Evolutionary conservation across 2,329 filamentous ascomycete genomes (phyloP).

Genomic region (Trichoderma hamatum): DNA sequence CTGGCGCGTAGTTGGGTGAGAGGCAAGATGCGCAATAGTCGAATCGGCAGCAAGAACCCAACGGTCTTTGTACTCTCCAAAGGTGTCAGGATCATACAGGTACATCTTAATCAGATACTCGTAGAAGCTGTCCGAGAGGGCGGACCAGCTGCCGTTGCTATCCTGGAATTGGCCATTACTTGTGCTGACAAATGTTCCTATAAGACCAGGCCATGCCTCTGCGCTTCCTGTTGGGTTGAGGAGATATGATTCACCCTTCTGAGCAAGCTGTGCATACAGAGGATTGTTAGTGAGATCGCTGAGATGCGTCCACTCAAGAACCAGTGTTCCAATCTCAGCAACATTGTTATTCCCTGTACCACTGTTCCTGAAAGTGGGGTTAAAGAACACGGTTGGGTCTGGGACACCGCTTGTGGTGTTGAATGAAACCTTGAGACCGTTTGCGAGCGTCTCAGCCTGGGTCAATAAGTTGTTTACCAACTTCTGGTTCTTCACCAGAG

Average conservation of each 20-base stretch:
- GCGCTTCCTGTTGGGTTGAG: slow-evolving; percentile 60
- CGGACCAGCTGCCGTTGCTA: slow-evolving; percentile 72
- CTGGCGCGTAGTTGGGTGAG: slow-evolving; percentile 65
- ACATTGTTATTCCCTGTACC: slow-evolving; percentile 66
- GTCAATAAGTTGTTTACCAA: slow-evolving; percentile 63
- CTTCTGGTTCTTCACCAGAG: slow-evolving; percentile 47
- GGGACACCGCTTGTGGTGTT: slow-evolving; percentile 76
- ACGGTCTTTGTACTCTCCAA: slow-evolving; percentile 66
- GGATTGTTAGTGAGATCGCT: slow-evolving; percentile 72
- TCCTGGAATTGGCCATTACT: slow-evolving; percentile 68
- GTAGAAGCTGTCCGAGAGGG: slow-evolving; percentile 79
- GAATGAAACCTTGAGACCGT: slow-evolving; percentile 77
- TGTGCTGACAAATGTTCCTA: slow-evolving; percentile 70
- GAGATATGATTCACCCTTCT: slow-evolving; percentile 71
- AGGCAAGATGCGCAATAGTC: slow-evolving; percentile 70
- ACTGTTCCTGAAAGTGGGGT: slow-evolving; percentile 52
- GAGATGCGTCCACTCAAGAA: slow-evolving; percentile 82
- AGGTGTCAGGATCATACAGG: slow-evolving; percentile 71
- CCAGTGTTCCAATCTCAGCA: slow-evolving; percentile 75
- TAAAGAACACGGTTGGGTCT: slow-evolving; percentile 67
- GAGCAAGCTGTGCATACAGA: slow-evolving; percentile 67
- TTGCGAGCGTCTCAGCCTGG: slow-evolving; percentile 70
- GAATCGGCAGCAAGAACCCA: slow-evolving; percentile 79
- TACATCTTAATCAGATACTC: slow-evolving; percentile 94
- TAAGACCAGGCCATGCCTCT: slow-evolving; percentile 76